These are phyloP conservation scores for Penicillium arizonense DNA, from an alignment of 495 filamentous ascomycete genomes.

Conservation along the genomic window DNA sequence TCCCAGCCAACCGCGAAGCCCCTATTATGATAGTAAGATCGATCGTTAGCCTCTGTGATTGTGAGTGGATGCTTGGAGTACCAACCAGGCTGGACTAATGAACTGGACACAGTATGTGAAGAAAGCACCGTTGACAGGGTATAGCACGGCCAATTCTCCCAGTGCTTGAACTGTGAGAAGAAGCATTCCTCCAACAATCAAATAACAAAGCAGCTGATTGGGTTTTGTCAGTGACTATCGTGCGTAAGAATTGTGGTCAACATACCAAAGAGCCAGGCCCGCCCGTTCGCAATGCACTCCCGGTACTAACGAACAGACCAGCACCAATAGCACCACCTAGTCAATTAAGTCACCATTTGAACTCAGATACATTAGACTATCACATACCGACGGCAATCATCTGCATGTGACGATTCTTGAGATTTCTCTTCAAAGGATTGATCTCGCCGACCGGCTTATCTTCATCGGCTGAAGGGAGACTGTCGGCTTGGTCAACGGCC, in stretches of 20 bases:
- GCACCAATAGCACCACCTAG: conserved; percentile 53
- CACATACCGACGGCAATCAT: conserved; percentile 69
- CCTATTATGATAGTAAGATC: conserved; percentile 16
- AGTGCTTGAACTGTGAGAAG: conserved; percentile 61
- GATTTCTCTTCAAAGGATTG: conserved; percentile 41
- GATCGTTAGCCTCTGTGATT: background rate
- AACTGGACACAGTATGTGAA: conserved; percentile 56
- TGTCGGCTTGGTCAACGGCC: conserved; percentile 8
- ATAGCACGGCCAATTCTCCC: conserved; percentile 68
- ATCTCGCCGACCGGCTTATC: conserved; percentile 36
- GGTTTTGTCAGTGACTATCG: background rate
- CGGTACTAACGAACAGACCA: conserved; percentile 53
- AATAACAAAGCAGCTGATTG: conserved; percentile 42
- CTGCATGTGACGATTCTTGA: conserved; percentile 64
- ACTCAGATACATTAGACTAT: background rate
- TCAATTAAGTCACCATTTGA: background rate
- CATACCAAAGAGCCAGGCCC: conserved; percentile 39
- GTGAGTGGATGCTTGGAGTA: background rate
- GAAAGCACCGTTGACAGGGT: conserved; percentile 64
- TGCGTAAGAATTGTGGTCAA: background rate
- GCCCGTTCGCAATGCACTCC: conserved; percentile 38
- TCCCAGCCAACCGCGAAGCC: conserved; percentile 61
- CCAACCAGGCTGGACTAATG: conserved; percentile 54
- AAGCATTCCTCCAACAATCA: conserved; percentile 54
- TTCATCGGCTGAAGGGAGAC: conserved; percentile 1